Evolutionary conservation across 2,329 filamentous ascomycete genomes (phyloP), one percentile per base, ranked within the genome.

Genomic region (Aspergillus tamarii): DNA sequence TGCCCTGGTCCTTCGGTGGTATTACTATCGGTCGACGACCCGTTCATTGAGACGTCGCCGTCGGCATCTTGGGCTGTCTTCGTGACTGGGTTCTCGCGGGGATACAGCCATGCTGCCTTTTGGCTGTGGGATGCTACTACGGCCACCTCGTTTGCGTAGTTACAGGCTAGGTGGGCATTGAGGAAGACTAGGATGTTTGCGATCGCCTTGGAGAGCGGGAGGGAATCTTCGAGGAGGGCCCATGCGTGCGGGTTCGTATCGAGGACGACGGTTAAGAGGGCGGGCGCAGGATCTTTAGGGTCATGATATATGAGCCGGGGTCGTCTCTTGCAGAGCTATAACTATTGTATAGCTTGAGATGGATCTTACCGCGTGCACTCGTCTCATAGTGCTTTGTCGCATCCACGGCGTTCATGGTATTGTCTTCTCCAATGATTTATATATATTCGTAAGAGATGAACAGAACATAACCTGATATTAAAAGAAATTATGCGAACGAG

Each of bases 241-340:
- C 95, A 97, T 71, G 95, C 94, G 71, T 94, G 91, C 2, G 95
- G 95, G 77, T 99, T 99, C 30, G 94, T 97, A 82, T 99, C 95
- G 81, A 99, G 87, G 73, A 99, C 85, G 73, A 99, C 89, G 70
- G 93, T 91, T 59, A 97, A 88, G 41, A 99, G 89, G 16, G 94
- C 96, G 0, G 95, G 92, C 12, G 87, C 81, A 45, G 85, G 83
- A 63, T 84, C 86, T 85, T 67, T 16, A 50, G 39, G 16, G 23
- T 3, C 11, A 23, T n/a, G 7, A 45, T 21, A 23, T 11, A 45
- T 45, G 41, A 45, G 41, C 41, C 10, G 11, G 21, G 11, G 43
- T 46, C 21, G 19, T 46, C 10, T 16, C 11, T 46, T 46, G 11
- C n/a, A 23, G 30, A 9, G 45, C 19, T 26, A 16, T 28, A 36